Evolutionary conservation across 768 basidiomycete genomes (phyloP), one percentile per base, ranked within the genome.

Genomic region (Leucocoprinus leucothites): DNA sequence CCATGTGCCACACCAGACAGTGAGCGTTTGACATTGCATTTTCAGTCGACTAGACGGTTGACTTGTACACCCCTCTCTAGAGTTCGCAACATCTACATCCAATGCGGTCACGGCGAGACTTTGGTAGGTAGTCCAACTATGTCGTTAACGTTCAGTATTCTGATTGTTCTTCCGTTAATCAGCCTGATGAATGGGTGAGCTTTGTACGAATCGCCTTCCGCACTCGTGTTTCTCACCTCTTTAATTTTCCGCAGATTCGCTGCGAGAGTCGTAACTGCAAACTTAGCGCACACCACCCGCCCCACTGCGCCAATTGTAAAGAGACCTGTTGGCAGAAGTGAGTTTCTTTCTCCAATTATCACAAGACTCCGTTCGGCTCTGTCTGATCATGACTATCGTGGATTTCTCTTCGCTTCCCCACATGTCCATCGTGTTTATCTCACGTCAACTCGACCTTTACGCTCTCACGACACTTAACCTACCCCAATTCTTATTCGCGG

Each of bases 1-100:
- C 31, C 14, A 83, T 84, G 82, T 84, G 82, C 67, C 72, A 71
- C 62, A 74, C 69, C 63, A 79, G 82, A 70, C 80, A 76, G 82
- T 84, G 61, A 67, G 79, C 74, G 3, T 19, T 19, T 19, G 24
- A 4, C 38, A 18, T 49, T 24, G 34, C 6, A 31, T 45, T 31
- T 54, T 18, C 6, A 2, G 31, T 31, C 31, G 31, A 31, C 6
- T 31, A 5, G 31, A 11, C 31, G 31, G 11, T 11, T 31, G 31
- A 31, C 31, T n/a, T 38, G 58, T 31, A 53, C 41, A 34, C 54
- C 16, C 38, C 28, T 45, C 34, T 28, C 8, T 57, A 78, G 77
- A 26, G 77, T 83, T 18, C 72, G 76, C 64, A 74, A 78, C 59
- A 61, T 75, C 40, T 84, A 79, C 47, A 69, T 67, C 19, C 31